Evolutionary conservation across 2,329 filamentous ascomycete genomes (phyloP).

Genomic region (Ophiognomonia clavigignenti-juglandacearum): DNA sequence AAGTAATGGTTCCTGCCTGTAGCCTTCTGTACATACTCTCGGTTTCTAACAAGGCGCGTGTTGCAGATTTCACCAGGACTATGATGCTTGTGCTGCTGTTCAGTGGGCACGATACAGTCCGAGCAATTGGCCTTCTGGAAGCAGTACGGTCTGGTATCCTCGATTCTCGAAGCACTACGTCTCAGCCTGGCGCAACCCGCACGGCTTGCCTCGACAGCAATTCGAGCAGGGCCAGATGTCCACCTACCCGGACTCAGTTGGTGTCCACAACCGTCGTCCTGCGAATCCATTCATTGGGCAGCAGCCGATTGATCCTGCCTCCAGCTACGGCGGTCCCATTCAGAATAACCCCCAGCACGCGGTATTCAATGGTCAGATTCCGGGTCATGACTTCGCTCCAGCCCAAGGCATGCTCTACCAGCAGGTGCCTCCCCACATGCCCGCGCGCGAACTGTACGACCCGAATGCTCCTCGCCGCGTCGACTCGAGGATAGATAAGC

Average conservation of each 20-base stretch:
- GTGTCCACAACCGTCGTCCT: not conserved
- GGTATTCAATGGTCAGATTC: not conserved
- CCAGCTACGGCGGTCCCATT: not conserved
- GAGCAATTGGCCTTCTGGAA: too few species aligned
- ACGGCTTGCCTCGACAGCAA: not conserved
- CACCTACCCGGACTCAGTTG: not conserved
- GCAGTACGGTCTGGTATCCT: slow-evolving; percentile 15
- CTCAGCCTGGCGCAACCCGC: not conserved
- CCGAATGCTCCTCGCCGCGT: slow-evolving; percentile 1
- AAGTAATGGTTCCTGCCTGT: too few species aligned
- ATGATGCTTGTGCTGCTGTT: slow-evolving; percentile 4
- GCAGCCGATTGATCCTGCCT: not conserved
- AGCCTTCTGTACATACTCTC: too few species aligned
- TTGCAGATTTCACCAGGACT: too few species aligned
- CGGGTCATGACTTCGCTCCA: not conserved
- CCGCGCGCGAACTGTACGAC: slow-evolving; percentile 2
- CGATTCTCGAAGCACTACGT: slow-evolving; percentile 11
- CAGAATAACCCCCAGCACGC: not conserved
- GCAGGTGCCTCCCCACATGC: not conserved
- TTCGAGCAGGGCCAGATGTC: not conserved
- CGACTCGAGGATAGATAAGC: not conserved
- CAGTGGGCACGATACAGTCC: too few species aligned
- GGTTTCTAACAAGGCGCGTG: too few species aligned
- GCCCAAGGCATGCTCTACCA: not conserved
- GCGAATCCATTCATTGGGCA: slow-evolving; percentile 9